Evolutionary conservation across 2,329 filamentous ascomycete species (phyloP), one percentile per base, ranked within the genome.

Genomic region (Epichloe bromicola): DNA sequence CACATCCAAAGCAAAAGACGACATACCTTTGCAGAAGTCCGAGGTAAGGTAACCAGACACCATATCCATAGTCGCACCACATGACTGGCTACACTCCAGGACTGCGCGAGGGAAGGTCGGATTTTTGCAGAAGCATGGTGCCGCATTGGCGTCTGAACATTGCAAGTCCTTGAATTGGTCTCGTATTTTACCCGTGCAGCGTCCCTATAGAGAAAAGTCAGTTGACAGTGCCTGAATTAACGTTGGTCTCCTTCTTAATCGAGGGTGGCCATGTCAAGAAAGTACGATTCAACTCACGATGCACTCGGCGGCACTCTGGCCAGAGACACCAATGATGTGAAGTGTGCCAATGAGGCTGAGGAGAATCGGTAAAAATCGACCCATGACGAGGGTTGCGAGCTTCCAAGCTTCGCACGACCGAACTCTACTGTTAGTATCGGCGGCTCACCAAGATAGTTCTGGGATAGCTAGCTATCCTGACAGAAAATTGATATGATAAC

Each of bases 71-170:
- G 54, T 56, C 41, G 58, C 61, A 40, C 54, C 58, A 53, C 63
- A 66, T 10, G 49, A 44, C 12, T 60, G 58, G 43, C 57, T 64
- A 52, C 72, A 74, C 46, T 73, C 70, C 20, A 61, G 58, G 45
- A 74, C 63, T n/a, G 67, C 68, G 50, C 58, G 58, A 30, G 58
- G 45, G 49, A 70, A 70, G 19, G 58, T 58, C 1, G 60, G 49
- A 11, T 65, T 65, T 30, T 54, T 57, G 55, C 73, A 75, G 15
- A 75, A 62, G 54, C 73, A 75, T 15, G 60, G 57, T 19, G 59
- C 59, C 30, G 66, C 58, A 41, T 59, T 56, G 36, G 62, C 62
- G 52, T 55, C 61, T n/a, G 44, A 38, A 40, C 66, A 68, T 10
- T 48, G 42, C 43, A 58, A 58, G 15, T 57, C 56, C 15, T 53